These are phyloP conservation scores for Sarocladium strictum DNA, from an alignment of 2,329 filamentous ascomycete species.

Conservation along the genomic window DNA sequence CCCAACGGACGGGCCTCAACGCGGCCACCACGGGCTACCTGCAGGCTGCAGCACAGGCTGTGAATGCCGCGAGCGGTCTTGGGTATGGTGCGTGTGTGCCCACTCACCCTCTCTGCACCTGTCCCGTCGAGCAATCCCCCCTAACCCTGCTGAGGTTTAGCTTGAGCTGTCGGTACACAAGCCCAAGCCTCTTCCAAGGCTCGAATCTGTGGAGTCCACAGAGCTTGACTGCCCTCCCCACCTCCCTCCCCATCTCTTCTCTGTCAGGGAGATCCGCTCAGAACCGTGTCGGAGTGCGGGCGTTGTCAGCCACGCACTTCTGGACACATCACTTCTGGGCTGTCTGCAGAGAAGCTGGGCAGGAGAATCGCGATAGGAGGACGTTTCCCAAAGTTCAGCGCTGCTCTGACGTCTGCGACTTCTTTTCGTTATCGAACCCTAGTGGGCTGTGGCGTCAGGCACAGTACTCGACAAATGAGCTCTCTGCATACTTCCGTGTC, in stretches of 20 bases:
- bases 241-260: not conserved
- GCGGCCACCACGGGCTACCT: not conserved
- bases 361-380: no score
- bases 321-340: no score
- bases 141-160: slow-evolving; percentile 1
- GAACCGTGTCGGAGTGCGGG: not conserved
- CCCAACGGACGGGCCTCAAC: slow-evolving; percentile 7
- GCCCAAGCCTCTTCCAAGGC: not conserved
- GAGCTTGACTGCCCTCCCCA: slow-evolving; percentile 4
- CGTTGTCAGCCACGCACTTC: not conserved
- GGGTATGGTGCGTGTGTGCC: not conserved
- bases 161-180: slow-evolving; percentile 7
- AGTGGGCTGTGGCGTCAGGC: not conserved
- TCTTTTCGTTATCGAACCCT: not conserved
- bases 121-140: slow-evolving; percentile 4
- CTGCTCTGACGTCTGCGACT: not conserved
- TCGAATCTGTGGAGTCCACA: not conserved
- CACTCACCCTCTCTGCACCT: not conserved
- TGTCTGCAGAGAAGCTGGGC: no score
- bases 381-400: no score
- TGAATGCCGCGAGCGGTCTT: not conserved
- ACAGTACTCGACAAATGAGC: not conserved
- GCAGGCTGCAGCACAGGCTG: not conserved
- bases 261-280: not conserved
- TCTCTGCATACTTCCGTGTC: not conserved